phyloP scores from a whole-genome alignment of 1,284 basidiomycete genomes.

The Bjerkandera adusta region DNA sequence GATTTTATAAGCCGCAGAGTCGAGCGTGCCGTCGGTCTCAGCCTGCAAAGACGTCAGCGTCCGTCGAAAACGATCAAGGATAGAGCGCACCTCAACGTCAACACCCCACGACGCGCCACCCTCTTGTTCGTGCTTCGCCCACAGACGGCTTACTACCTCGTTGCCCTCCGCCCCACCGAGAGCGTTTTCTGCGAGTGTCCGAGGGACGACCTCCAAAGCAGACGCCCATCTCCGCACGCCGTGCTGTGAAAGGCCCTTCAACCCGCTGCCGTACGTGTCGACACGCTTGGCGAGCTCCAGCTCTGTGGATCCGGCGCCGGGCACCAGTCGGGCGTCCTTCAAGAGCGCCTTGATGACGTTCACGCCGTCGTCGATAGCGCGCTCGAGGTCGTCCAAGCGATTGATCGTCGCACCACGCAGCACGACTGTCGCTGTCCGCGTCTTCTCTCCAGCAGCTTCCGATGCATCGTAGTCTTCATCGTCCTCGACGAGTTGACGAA shows the following conservation, averaged over 20 bases:
- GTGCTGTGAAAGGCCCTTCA: slow-evolving; percentile 93
- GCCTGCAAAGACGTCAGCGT: slow-evolving; percentile 39
- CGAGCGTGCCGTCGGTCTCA: slow-evolving; percentile 74
- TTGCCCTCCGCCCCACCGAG: slow-evolving; percentile 89
- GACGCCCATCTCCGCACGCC: slow-evolving; percentile 89
- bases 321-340: slow-evolving; percentile 88
- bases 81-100: slow-evolving; percentile 77
- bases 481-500: slow-evolving; percentile 76
- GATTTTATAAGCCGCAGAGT: slow-evolving; percentile 63
- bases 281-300: slow-evolving; percentile 87
- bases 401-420: slow-evolving; percentile 96
- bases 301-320: slow-evolving; percentile 94
- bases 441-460: slow-evolving; percentile 56
- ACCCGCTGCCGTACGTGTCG: slow-evolving; percentile 83
- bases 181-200: slow-evolving; percentile 95
- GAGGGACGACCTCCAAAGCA: slow-evolving; percentile 90
- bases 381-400: slow-evolving; percentile 90
- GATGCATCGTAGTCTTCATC: slow-evolving; percentile 57
- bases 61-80: slow-evolving; percentile 5
- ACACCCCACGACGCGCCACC: slow-evolving; percentile 82
- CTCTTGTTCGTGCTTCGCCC: slow-evolving; percentile 83
- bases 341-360: slow-evolving; percentile 94
- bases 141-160: slow-evolving; percentile 85
- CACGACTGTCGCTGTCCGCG: slow-evolving; percentile 91
- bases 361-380: slow-evolving; percentile 96